A percentile compares a stretch with the other conserved stretches of the same genome.
phyloP scores from a whole-genome alignment of 2,329 filamentous ascomycete species.

The Talaromyces sp. region DNA sequence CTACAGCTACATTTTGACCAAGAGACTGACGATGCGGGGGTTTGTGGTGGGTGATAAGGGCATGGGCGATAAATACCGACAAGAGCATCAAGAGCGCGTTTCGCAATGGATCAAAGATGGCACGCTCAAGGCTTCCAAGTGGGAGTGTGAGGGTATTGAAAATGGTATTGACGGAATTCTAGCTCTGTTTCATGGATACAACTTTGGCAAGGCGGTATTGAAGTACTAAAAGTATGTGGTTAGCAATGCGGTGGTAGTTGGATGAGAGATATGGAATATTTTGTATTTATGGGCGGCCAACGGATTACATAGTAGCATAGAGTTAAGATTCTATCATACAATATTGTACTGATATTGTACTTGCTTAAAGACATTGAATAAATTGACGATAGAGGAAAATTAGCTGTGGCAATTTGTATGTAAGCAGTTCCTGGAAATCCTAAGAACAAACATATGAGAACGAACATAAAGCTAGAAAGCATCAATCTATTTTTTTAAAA shows the following conservation, averaged over 20 bases:
- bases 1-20: conserved; percentile 58
- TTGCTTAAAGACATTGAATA: too few species aligned
- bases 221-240: conserved; percentile 44
- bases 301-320: too few species aligned
- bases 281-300: too few species aligned
- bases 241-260: neutral
- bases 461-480: too few species aligned
- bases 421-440: too few species aligned
- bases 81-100: conserved; percentile 71
- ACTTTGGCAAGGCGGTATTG: conserved; percentile 80
- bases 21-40: conserved; percentile 62
- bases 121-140: conserved; percentile 63
- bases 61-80: conserved; percentile 60
- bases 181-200: conserved; percentile 69
- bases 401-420: too few species aligned
- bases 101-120: conserved; percentile 72
- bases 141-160: conserved; percentile 70
- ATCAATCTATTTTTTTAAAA: too few species aligned
- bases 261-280: too few species aligned
- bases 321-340: too few species aligned
- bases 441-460: too few species aligned
- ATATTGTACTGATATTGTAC: too few species aligned
- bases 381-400: too few species aligned
- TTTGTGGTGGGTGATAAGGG: conserved; percentile 66
- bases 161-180: conserved; percentile 67